Evolutionary conservation across 1,284 basidiomycete species (phyloP).

Genomic region (Nidula niveotomentosa): DNA sequence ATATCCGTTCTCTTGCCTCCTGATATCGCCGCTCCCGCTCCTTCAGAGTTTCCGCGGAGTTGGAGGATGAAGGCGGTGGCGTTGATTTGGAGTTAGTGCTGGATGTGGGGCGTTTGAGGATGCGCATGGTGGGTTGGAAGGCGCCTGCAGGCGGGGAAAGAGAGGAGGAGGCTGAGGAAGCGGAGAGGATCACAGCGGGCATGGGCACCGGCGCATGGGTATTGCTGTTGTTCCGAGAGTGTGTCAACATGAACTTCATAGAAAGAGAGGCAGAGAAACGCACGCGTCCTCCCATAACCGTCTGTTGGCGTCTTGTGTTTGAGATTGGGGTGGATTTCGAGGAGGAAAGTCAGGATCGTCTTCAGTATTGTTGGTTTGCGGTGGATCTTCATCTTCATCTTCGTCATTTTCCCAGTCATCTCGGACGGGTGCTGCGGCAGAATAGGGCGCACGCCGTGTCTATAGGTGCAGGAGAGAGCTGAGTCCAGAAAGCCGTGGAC

Average conservation of each 20-base stretch:
- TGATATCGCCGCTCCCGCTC: constrained; percentile 42
- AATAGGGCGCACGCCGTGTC: not conserved
- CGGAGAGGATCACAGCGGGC: constrained; percentile 36
- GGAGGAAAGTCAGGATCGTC: constrained; percentile 6
- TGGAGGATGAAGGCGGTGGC: constrained; percentile 21
- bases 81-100: constrained; percentile 9
- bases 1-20: constrained; percentile 43
- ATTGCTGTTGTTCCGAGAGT: constrained; percentile 27
- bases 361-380: too few relatives aligned
- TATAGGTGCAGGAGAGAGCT: not conserved
- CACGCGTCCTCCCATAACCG: constrained; percentile 47
- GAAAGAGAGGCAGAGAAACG: constrained; percentile 13
- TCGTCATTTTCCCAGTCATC: constrained; percentile 43
- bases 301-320: constrained; percentile 30
- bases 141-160: constrained; percentile 33
- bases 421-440: constrained; percentile 13
- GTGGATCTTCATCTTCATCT: constrained; percentile 25
- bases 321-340: not conserved
- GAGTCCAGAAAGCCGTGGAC: not conserved
- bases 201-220: constrained; percentile 36
- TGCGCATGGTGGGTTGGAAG: constrained; percentile 39
- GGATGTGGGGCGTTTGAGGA: constrained; percentile 41
- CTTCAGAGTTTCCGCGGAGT: constrained; percentile 29
- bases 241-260: not conserved
- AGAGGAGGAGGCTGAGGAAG: constrained; percentile 20